Evolutionary conservation across 2,329 filamentous ascomycete species (phyloP).

Genomic region (Fusarium sororula): DNA sequence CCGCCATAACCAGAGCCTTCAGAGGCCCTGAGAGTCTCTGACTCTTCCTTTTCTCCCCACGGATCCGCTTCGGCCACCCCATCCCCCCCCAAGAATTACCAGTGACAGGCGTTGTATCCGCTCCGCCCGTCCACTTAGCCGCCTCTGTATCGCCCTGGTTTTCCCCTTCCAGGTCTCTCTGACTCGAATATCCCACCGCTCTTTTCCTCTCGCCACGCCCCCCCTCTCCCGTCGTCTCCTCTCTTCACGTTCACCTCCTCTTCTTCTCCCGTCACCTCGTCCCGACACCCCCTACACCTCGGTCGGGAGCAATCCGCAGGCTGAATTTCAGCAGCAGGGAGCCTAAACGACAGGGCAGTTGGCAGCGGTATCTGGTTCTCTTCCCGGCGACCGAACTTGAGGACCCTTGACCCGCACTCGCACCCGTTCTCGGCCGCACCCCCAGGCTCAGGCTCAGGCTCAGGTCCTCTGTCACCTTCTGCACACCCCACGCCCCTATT

Average conservation of each 20-base stretch:
- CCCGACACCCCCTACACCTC: not conserved
- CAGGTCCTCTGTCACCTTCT: not conserved
- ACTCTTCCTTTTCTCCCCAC: constrained; percentile 11
- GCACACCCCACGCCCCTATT: constrained; percentile 8
- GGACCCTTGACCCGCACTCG: constrained; percentile 29
- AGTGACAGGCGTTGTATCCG: constrained; percentile 19
- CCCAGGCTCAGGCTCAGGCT: constrained; percentile 1
- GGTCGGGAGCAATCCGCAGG: constrained; percentile 21
- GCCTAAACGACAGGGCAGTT: constrained; percentile 7
- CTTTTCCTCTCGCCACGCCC: constrained; percentile 28
- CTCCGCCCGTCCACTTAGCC: constrained; percentile 28
- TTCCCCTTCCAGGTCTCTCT: constrained; percentile 6
- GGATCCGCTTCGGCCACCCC: constrained; percentile 20
- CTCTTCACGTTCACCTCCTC: not conserved
- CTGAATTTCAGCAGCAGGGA: constrained; percentile 15
- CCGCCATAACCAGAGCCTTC: constrained; percentile 2
- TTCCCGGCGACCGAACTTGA: constrained; percentile 26
- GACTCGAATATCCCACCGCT: constrained; percentile 30
- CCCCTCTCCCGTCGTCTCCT: not conserved
- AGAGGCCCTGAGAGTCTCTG: not conserved
- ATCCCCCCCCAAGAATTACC: not conserved
- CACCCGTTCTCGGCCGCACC: constrained; percentile 21
- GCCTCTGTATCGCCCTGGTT: constrained; percentile 21
- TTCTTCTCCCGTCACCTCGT: not conserved
- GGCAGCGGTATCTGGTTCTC: constrained; percentile 3